Percentiles rank a stretch among this genome's conserved stretches.
phyloP scores from a whole-genome alignment of 2,329 filamentous ascomycete genomes.

The Botryotinia calthae region DNA sequence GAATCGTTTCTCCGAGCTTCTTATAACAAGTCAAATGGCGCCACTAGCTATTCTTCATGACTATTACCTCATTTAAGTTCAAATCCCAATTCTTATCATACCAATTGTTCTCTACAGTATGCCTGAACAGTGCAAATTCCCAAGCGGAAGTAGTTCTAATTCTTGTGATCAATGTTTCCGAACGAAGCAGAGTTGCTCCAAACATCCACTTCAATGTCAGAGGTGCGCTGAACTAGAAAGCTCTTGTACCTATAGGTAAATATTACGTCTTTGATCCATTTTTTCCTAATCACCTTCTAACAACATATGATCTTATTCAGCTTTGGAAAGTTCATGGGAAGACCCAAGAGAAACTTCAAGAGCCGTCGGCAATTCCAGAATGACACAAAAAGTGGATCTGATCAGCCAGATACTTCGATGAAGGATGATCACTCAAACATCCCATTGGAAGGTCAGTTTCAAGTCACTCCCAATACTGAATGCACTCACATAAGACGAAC shows the following conservation, averaged over 20 bases:
- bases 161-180: conserved; percentile 5
- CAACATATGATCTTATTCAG: not conserved
- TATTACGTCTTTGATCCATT: not conserved
- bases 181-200: conserved; percentile 1
- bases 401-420: not conserved
- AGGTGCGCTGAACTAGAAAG: not conserved
- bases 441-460: not conserved
- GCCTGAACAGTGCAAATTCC: not conserved
- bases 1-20: not conserved
- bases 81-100: not conserved
- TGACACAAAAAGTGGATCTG: not conserved
- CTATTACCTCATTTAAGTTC: not conserved
- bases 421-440: not conserved
- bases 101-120: not conserved
- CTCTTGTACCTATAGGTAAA: not conserved
- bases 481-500: not conserved
- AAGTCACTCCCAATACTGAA: not conserved
- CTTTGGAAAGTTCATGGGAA: conserved; percentile 1
- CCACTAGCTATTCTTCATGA: not conserved
- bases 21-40: not conserved
- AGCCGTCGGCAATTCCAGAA: not conserved
- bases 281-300: not conserved
- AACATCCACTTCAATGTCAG: conserved; percentile 1
- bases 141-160: not conserved
- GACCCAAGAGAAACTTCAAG: not conserved